Percentiles rank a stretch among this genome's conserved stretches.
Conservation (phyloP, 1,139 yeast species). For the Hanseniaspora sp. region DNA sequence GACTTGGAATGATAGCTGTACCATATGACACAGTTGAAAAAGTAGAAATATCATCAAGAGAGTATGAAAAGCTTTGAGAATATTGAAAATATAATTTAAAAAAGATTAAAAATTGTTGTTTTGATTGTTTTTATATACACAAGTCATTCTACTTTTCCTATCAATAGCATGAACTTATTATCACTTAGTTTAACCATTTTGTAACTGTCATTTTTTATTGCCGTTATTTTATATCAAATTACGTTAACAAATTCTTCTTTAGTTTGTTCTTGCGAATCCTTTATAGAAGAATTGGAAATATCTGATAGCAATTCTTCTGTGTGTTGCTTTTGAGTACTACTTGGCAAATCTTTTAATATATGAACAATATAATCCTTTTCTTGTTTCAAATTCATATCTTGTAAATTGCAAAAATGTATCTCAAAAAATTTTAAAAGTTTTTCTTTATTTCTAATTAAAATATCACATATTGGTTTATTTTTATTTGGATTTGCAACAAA, state of each 20-base stretch:
- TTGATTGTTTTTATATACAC: no score
- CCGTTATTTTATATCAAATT: neutral
- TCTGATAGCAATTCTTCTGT: slow-evolving; percentile 22
- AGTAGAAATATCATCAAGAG: slow-evolving; percentile 3
- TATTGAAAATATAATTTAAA: neutral
- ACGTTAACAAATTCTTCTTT: neutral
- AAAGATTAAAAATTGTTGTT: no score
- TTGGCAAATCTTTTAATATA: slow-evolving; percentile 62
- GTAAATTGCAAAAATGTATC: slow-evolving; percentile 48
- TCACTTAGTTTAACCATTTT: neutral
- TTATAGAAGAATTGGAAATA: neutral
- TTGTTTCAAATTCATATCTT: slow-evolving; percentile 59
- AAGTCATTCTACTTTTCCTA: no score
- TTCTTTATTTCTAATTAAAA: slow-evolving; percentile 68
- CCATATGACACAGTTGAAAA: slow-evolving; percentile 2
- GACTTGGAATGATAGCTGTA: slow-evolving; percentile 5
- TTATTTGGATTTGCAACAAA: slow-evolving; percentile 93
- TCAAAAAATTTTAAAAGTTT: slow-evolving; percentile 62
- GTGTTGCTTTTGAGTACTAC: slow-evolving; percentile 26
- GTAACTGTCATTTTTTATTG: no score
- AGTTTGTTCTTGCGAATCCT: neutral
- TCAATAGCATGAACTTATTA: no score
- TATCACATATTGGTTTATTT: slow-evolving; percentile 66
- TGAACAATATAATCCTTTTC: slow-evolving; percentile 73
- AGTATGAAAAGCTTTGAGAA: slow-evolving; percentile 2